Conservation (phyloP, 345 rosid species). For the thale cress (Arabidopsis thaliana) region TAIR10.1 NC_003076.8:16251501-16252000, state of each 20-base stretch:
- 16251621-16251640: constrained; percentile 23
- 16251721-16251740: constrained; percentile 21
- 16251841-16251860: constrained; percentile 31
- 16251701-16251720: constrained; percentile 40
- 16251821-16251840: constrained; percentile 33
- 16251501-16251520: neutral
- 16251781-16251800: constrained; percentile 17
- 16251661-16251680: constrained; percentile 34
- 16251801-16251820: constrained; percentile 38
- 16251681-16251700: constrained; percentile 30
- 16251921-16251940: constrained; percentile 28
- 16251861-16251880: constrained; percentile 30
- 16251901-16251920: constrained; percentile 28
- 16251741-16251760: constrained; percentile 31
- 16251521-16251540: neutral
- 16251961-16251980: constrained; percentile 31
- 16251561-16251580: neutral
- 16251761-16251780: neutral
- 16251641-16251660: constrained; percentile 10
- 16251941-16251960: constrained; percentile 28
- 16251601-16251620: neutral
- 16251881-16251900: constrained; percentile 12
- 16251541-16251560: neutral
- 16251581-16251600: neutral
- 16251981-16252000: constrained; percentile 33